Evolutionary conservation across 805 yeast species (phyloP).

Genomic region (Ogataea henricii): DNA sequence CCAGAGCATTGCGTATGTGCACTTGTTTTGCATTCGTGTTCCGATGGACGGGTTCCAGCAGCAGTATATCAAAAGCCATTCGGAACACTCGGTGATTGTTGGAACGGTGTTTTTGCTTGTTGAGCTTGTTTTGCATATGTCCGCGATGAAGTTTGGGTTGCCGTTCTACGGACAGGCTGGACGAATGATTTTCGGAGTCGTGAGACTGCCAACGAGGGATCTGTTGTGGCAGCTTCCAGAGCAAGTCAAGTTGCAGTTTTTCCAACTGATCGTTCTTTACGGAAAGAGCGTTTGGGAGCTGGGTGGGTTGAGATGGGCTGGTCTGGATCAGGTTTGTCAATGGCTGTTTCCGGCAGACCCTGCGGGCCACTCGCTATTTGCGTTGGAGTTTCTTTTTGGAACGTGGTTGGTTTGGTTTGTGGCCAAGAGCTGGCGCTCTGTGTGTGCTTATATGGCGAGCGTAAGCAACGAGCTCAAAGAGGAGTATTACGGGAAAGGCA

Average conservation of each 20-base stretch:
- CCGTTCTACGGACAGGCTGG: neutral
- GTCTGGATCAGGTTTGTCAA: neutral
- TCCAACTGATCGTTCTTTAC: neutral
- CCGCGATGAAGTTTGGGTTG: neutral
- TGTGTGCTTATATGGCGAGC: constrained; percentile 10
- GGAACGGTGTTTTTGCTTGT: neutral
- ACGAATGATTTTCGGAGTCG: neutral
- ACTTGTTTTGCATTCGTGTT: constrained; percentile 6
- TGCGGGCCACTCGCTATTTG: neutral
- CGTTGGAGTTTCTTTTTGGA: constrained; percentile 2
- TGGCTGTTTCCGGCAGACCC: neutral
- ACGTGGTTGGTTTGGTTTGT: constrained; percentile 17
- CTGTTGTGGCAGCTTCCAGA: neutral
- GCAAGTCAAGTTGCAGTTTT: neutral
- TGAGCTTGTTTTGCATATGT: neutral
- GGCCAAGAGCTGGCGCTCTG: neutral
- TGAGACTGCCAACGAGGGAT: neutral
- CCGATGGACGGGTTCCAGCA: constrained; percentile 5
- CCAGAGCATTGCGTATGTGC: constrained; percentile 4
- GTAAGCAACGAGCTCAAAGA: constrained; percentile 27
- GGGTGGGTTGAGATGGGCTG: neutral
- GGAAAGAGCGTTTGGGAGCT: neutral
- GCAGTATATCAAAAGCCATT: neutral
- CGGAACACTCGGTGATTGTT: neutral
- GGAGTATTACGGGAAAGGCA: constrained; percentile 30